Evolutionary conservation across 1,284 basidiomycete genomes (phyloP).

Genomic region (Chondrostereum purpureum): DNA sequence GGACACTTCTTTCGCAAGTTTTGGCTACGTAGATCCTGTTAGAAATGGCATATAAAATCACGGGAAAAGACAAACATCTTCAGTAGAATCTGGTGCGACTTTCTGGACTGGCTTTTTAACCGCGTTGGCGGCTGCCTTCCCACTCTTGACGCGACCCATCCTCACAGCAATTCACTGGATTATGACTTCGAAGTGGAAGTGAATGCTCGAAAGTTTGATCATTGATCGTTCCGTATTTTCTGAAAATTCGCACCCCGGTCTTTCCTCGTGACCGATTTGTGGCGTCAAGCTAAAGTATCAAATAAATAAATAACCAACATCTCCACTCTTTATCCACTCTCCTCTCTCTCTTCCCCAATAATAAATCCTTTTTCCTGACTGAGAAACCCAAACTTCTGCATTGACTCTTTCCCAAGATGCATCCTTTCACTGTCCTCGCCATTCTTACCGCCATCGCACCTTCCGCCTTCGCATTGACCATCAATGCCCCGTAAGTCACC

Average conservation of each 20-base stretch:
- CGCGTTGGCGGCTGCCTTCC: no score
- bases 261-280: no score
- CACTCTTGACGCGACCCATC: conserved; percentile 6
- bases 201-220: no score
- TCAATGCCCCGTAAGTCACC: conserved; percentile 68
- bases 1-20: conserved; percentile 3
- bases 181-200: no score
- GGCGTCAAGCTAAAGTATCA: no score
- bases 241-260: no score
- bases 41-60: neutral
- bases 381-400: no score
- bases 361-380: conserved; percentile 14
- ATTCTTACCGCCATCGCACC: conserved; percentile 42
- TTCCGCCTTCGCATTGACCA: conserved; percentile 40
- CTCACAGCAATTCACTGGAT: neutral
- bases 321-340: neutral
- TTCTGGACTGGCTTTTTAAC: no score
- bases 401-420: conserved; percentile 41
- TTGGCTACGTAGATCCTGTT: neutral
- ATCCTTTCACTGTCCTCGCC: conserved; percentile 36
- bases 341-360: conserved; percentile 13
- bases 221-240: no score
- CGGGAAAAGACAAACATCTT: neutral
- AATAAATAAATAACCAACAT: no score
- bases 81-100: no score